Evolutionary conservation across 176 grass and related monocot species (phyloP).

Genomic region (Aegilops speltoides): DNA sequence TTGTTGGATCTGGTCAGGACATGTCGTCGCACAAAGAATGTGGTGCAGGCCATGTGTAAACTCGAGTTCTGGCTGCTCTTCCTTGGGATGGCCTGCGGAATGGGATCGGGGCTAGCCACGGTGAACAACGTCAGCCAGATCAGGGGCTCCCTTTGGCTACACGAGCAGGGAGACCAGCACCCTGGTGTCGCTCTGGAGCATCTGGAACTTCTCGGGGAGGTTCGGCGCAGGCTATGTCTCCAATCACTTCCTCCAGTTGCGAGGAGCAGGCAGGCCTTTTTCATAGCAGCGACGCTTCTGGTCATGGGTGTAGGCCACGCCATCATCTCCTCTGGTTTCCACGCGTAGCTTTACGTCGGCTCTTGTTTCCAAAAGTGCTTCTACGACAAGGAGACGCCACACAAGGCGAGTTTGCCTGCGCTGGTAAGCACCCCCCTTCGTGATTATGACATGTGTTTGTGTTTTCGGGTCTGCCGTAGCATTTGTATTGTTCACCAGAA

Average conservation of each 20-base stretch:
- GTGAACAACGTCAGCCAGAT: constrained; percentile 84
- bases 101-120: constrained; percentile 68
- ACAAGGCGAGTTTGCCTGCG: not conserved
- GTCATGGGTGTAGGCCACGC: constrained; percentile 48
- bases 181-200: constrained; percentile 63
- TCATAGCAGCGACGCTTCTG: constrained; percentile 46
- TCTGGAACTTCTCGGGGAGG: constrained; percentile 75
- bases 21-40: constrained; percentile 33
- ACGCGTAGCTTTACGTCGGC: constrained; percentile 48
- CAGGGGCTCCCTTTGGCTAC: constrained; percentile 31
- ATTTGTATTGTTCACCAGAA: no score
- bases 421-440: no score
- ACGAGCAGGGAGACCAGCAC: constrained; percentile 37
- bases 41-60: constrained; percentile 53
- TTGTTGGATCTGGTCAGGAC: constrained; percentile 7
- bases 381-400: constrained; percentile 49
- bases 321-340: constrained; percentile 52
- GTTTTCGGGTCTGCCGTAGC: not conserved
- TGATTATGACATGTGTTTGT: no score
- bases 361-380: constrained; percentile 40
- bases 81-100: constrained; percentile 63
- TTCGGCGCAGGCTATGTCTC: constrained; percentile 56
- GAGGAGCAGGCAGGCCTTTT: constrained; percentile 48
- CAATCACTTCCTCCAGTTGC: constrained; percentile 45
- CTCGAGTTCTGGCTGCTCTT: constrained; percentile 71